Evolutionary conservation across 768 basidiomycete species (phyloP), one percentile per base, ranked within the genome.

Genomic region (Asterophora parasitica): DNA sequence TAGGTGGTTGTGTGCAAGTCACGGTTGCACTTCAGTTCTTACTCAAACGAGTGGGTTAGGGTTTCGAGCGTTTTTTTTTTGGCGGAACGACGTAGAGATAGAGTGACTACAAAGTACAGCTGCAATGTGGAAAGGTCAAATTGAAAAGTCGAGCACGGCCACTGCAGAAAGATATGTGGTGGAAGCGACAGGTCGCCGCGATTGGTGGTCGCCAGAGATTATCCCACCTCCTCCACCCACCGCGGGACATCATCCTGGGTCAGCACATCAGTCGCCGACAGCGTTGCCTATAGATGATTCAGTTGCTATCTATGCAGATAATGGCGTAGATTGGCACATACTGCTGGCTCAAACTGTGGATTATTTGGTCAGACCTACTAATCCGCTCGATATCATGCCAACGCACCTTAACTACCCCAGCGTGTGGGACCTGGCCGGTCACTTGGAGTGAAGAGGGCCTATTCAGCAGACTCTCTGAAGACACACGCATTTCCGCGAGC

Each of bases 171-270:
- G n/a, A n/a, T n/a, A n/a, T n/a, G n/a, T n/a, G n/a, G n/a, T n/a
- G n/a, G n/a, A n/a, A n/a, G 30, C 30, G 8, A 8, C 30, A 31
- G 30, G 12, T 31, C 8, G 12, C 30, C 30, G 9, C 4, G 30
- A 39, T 23, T 2, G 4, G 4, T 17, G 20, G 17, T 4, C 12
- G 23, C 7, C 15, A 17, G 4, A 27, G 19, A 20, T 56, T 47
- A 59, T 47, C 46, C 48, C 7, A 68, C 51, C 58, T 75, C 74
- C 58, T 84, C 82, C 12, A 79, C 77, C 82, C 83, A 84, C 23
- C 70, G 69, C 30, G 79, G 55, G 17, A 81, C 73, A 42, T 81
- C 79, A 16, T 68, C 62, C 30, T 62, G 57, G 1, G 64, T 61
- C 9, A 70, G 19, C 7, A 23, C 23, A 35, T 28, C 38, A 30